Conservation (phyloP, 1,284 basidiomycete genomes). For the Boletellus deceptivus region DNA sequence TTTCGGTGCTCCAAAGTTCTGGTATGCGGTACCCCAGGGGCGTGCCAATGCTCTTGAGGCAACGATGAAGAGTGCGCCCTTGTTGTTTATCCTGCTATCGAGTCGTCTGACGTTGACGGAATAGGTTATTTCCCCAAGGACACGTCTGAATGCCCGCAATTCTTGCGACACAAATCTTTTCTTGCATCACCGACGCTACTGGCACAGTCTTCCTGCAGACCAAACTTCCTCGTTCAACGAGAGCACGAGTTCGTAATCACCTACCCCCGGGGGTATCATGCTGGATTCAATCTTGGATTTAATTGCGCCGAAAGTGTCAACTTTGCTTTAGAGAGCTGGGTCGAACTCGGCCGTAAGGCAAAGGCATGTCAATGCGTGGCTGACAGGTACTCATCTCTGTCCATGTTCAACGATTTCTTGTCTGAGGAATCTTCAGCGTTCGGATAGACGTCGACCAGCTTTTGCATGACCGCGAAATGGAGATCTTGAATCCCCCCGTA, state of each 20-base stretch:
- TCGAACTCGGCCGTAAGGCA: constrained; percentile 83
- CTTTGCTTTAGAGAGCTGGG: constrained; percentile 94
- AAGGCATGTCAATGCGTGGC: constrained; percentile 81
- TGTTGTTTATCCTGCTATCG: not conserved
- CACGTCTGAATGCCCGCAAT: constrained; percentile 83
- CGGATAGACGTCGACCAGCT: constrained; percentile 88
- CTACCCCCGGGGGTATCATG: constrained; percentile 92
- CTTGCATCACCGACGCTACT: constrained; percentile 88
- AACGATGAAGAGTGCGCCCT: constrained; percentile 68
- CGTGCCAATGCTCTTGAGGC: constrained; percentile 77
- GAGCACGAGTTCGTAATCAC: constrained; percentile 95
- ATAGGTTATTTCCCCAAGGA: constrained; percentile 87
- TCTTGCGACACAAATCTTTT: constrained; percentile 96
- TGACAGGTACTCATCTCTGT: constrained; percentile 58
- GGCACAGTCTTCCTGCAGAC: constrained; percentile 76
- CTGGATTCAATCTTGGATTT: constrained; percentile 95
- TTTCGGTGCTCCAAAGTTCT: constrained; percentile 95
- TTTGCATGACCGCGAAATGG: constrained; percentile 58
- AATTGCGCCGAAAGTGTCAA: constrained; percentile 99
- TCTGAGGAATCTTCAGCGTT: constrained; percentile 55
- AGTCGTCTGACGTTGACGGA: constrained; percentile 3
- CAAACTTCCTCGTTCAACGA: constrained; percentile 89
- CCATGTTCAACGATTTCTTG: not conserved
- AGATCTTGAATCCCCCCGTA: constrained; percentile 29
- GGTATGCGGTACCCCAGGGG: constrained; percentile 94